phyloP scores from a whole-genome alignment of 345 rosid species.

The Clausena lansium region DNA sequence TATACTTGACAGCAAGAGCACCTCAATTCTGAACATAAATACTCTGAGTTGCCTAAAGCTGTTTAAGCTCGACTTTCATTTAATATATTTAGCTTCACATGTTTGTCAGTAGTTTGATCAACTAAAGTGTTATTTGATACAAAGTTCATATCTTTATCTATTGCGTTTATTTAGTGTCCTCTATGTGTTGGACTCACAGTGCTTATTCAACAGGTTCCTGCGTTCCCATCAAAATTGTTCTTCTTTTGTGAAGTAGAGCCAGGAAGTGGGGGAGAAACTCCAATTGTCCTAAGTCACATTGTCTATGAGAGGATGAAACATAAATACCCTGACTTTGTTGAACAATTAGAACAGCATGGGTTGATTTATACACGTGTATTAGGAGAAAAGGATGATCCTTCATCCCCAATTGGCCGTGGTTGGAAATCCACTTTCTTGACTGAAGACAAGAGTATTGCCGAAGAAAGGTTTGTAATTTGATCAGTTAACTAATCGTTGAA shows the following conservation, averaged over 20 bases:
- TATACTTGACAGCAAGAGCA: neutral
- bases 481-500: neutral
- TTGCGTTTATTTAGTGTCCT: neutral
- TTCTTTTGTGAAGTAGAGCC: conserved; percentile 92
- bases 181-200: neutral
- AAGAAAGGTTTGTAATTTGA: conserved; percentile 49
- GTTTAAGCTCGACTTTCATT: neutral
- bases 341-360: conserved; percentile 63
- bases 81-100: neutral
- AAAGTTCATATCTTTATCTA: neutral
- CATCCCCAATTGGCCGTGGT: conserved; percentile 89
- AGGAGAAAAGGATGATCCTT: conserved; percentile 77
- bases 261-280: conserved; percentile 86
- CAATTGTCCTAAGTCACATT: conserved; percentile 78
- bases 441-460: conserved; percentile 61
- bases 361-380: conserved; percentile 64
- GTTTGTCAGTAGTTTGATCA: neutral
- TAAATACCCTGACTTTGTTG: conserved; percentile 65
- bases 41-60: neutral
- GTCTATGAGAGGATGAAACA: conserved; percentile 76
- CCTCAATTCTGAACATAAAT: neutral
- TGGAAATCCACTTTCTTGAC: conserved; percentile 96
- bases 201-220: conserved; percentile 56
- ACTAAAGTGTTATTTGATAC: neutral
- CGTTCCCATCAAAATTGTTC: conserved; percentile 86